Conservation (phyloP, 2,329 filamentous ascomycete genomes). For the Coniosporium tulheliwenetii region DNA sequence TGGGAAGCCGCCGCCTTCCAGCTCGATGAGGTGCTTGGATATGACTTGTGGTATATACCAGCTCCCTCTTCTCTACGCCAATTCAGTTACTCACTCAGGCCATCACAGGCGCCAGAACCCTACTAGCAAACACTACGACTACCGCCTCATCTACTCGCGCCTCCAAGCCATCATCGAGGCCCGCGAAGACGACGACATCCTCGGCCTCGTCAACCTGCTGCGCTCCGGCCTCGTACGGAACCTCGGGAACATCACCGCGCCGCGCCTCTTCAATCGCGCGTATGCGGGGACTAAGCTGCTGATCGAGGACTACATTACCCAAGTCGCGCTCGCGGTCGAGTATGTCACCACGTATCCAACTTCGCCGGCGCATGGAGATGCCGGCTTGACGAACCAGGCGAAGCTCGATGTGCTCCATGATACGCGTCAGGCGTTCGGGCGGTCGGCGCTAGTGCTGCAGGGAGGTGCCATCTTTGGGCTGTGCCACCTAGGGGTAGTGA, state of each 20-base stretch:
- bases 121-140: constrained; percentile 71
- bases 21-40: constrained; percentile 66
- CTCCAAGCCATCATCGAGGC: constrained; percentile 55
- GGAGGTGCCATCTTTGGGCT: constrained; percentile 84
- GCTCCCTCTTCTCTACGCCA: not conserved
- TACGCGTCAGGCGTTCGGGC: constrained; percentile 73
- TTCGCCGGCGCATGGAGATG: constrained; percentile 25
- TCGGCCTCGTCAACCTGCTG: constrained; percentile 62
- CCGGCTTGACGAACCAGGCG: constrained; percentile 50
- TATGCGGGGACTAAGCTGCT: constrained; percentile 81
- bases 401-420: constrained; percentile 81
- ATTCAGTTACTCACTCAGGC: not conserved
- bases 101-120: constrained; percentile 59
- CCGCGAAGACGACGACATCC: constrained; percentile 54
- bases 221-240: constrained; percentile 67
- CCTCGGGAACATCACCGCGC: constrained; percentile 75
- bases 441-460: constrained; percentile 73
- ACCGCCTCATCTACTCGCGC: constrained; percentile 65
- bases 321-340: constrained; percentile 67
- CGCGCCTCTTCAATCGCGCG: constrained; percentile 67
- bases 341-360: constrained; percentile 57
- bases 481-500: constrained; percentile 81
- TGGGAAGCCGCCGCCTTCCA: constrained; percentile 76
- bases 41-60: constrained; percentile 55
- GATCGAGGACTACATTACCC: constrained; percentile 80